Conservation (phyloP, 768 basidiomycete genomes). For the Boletales sp. region DNA sequence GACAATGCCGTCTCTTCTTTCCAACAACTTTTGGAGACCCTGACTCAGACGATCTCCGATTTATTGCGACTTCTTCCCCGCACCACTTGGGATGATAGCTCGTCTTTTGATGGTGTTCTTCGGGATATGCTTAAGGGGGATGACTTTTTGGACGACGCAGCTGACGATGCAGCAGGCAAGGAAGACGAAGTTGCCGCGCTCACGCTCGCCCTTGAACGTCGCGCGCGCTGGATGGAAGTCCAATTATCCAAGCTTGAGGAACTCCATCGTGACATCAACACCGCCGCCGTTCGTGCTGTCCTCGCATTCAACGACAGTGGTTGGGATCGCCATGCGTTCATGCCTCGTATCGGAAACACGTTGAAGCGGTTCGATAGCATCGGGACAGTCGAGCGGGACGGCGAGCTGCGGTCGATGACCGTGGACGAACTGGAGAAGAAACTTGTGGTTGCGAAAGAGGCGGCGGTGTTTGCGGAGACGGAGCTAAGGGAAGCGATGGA, state of each 20-base stretch:
- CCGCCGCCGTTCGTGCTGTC: conserved; percentile 78
- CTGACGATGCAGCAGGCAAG: conserved; percentile 58
- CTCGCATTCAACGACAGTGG: conserved; percentile 82
- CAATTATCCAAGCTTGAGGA: conserved; percentile 87
- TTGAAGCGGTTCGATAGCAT: conserved; percentile 66
- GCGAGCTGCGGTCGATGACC: conserved; percentile 48
- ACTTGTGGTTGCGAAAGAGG: conserved; percentile 65
- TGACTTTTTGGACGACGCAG: conserved; percentile 76
- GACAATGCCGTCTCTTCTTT: conserved; percentile 89
- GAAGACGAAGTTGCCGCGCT: conserved; percentile 85
- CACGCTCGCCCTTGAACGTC: conserved; percentile 78
- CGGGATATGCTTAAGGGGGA: conserved; percentile 88
- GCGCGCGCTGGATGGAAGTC: conserved; percentile 93
- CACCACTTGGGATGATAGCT: conserved; percentile 88
- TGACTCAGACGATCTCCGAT: conserved; percentile 89
- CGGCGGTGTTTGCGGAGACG: conserved; percentile 66
- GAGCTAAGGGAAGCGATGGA: conserved; percentile 76
- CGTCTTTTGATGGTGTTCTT: conserved; percentile 82
- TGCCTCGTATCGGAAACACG: conserved; percentile 70
- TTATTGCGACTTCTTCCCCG: conserved; percentile 80
- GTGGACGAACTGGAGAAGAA: conserved; percentile 75
- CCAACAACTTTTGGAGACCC: conserved; percentile 82
- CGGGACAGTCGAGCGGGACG: conserved; percentile 48
- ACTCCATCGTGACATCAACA: conserved; percentile 87
- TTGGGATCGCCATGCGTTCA: conserved; percentile 68